Conservation (phyloP, 768 basidiomycete species). For the Trichaptum fuscoviolaceum region DNA sequence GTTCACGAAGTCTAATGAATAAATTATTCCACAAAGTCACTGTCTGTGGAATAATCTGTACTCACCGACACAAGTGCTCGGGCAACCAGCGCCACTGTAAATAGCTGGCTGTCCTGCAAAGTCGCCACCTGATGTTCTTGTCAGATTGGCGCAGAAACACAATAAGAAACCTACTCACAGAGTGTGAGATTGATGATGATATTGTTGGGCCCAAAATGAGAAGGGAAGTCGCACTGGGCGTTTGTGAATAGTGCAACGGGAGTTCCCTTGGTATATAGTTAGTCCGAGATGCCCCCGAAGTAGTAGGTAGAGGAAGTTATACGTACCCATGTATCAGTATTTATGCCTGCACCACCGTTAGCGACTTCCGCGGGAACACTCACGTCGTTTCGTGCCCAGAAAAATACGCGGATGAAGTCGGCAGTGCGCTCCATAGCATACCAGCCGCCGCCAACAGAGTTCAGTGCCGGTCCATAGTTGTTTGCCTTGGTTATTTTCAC, state of each 20-base stretch:
- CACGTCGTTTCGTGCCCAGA: constrained; percentile 45
- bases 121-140: constrained; percentile 10
- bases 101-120: constrained; percentile 18
- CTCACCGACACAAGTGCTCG: constrained; percentile 48
- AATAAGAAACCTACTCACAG: constrained; percentile 13
- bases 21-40: not conserved
- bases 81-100: constrained; percentile 46
- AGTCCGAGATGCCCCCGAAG: not conserved
- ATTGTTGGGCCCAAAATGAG: constrained; percentile 21
- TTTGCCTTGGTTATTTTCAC: constrained; percentile 33
- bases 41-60: constrained; percentile 12
- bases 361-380: constrained; percentile 37
- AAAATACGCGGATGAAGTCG: constrained; percentile 54
- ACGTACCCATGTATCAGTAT: constrained; percentile 51
- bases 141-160: not conserved
- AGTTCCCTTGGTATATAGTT: constrained; percentile 12
- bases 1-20: constrained; percentile 26
- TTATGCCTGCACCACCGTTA: constrained; percentile 26
- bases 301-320: constrained; percentile 9
- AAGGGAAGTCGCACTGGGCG: constrained; percentile 29
- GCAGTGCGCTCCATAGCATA: constrained; percentile 45
- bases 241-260: constrained; percentile 22
- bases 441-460: constrained; percentile 51
- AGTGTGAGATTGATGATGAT: constrained; percentile 21
- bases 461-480: constrained; percentile 47